Conservation (phyloP, 352 stramenopile genomes). For the Globisporangium megalacanthum region DNA sequence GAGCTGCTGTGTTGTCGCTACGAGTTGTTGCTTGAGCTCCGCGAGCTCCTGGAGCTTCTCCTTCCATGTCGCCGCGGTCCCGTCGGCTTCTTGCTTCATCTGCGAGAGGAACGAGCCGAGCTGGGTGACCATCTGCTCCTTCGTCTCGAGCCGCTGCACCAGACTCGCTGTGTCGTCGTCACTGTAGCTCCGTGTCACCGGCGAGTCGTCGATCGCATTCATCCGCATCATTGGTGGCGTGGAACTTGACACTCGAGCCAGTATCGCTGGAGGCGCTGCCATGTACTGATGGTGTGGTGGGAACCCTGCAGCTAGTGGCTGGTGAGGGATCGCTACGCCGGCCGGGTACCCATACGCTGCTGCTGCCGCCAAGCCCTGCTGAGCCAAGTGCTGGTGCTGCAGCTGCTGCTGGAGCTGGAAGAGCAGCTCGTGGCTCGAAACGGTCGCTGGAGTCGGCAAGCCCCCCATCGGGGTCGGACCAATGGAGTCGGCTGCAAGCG, state of each 20-base stretch:
- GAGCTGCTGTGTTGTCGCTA: slow-evolving; percentile 31
- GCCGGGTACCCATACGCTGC: slow-evolving; percentile 27
- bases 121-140: slow-evolving; percentile 58
- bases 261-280: not conserved
- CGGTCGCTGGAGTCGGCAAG: not conserved
- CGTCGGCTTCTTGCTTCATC: slow-evolving; percentile 71
- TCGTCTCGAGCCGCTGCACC: slow-evolving; percentile 39
- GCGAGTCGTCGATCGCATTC: not conserved
- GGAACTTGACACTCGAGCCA: slow-evolving; percentile 9
- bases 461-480: no score
- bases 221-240: not conserved
- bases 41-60: slow-evolving; percentile 54
- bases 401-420: slow-evolving; percentile 47
- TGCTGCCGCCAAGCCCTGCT: slow-evolving; percentile 25
- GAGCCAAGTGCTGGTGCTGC: slow-evolving; percentile 29
- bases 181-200: not conserved
- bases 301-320: slow-evolving; percentile 16
- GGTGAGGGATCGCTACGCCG: slow-evolving; percentile 1
- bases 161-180: slow-evolving; percentile 16
- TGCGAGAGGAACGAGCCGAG: slow-evolving; percentile 64
- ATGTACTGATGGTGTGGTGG: slow-evolving; percentile 9
- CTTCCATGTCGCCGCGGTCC: slow-evolving; percentile 47
- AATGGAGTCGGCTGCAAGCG: slow-evolving; percentile 6
- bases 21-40: slow-evolving; percentile 37
- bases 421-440: slow-evolving; percentile 22